Conservation (phyloP, 2,329 filamentous ascomycete genomes). For the Pleoardoris graminearum region DNA sequence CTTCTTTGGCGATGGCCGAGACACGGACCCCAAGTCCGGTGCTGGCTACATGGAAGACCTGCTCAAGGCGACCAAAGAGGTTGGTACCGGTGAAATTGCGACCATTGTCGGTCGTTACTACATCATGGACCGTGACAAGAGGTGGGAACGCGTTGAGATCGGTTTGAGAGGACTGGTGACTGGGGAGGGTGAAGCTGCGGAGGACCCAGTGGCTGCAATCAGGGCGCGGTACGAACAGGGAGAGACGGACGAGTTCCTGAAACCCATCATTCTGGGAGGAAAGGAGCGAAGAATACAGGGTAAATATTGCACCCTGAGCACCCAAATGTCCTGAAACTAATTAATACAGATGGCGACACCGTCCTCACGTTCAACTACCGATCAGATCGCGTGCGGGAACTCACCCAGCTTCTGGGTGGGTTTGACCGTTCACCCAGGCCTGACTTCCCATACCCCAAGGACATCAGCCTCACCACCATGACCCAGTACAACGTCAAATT, state of each 20-base stretch:
- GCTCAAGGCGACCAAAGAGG: slow-evolving; percentile 76
- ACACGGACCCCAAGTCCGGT: slow-evolving; percentile 95
- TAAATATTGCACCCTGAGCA: slow-evolving; percentile 46
- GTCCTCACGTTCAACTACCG: slow-evolving; percentile 99
- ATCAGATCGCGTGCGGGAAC: slow-evolving; percentile 93
- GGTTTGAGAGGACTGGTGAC: slow-evolving; percentile 83
- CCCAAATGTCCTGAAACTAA: slow-evolving; percentile 35
- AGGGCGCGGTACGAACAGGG: slow-evolving; percentile 83
- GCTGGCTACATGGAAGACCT: slow-evolving; percentile 86
- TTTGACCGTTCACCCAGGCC: slow-evolving; percentile 88
- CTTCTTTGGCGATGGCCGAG: slow-evolving; percentile 97
- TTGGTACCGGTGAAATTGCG: slow-evolving; percentile 83
- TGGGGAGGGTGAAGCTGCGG: slow-evolving; percentile 84
- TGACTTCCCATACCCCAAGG: slow-evolving; percentile 92
- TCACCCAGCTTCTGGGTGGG: slow-evolving; percentile 90
- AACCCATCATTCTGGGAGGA: slow-evolving; percentile 93
- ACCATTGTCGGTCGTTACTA: slow-evolving; percentile 96
- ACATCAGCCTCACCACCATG: slow-evolving; percentile 90
- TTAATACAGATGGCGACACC: slow-evolving; percentile 74
- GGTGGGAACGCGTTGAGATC: slow-evolving; percentile 92
- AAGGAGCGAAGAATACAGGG: slow-evolving; percentile 83
- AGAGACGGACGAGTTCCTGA: slow-evolving; percentile 97
- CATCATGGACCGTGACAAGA: slow-evolving; percentile 99
- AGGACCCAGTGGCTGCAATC: slow-evolving; percentile 83
- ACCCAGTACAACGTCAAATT: slow-evolving; percentile 97